Evolutionary conservation across 2,329 filamentous ascomycete species (phyloP), one percentile per base, ranked within the genome.

Genomic region (Pseudopyrenochaeta lycopersici): DNA sequence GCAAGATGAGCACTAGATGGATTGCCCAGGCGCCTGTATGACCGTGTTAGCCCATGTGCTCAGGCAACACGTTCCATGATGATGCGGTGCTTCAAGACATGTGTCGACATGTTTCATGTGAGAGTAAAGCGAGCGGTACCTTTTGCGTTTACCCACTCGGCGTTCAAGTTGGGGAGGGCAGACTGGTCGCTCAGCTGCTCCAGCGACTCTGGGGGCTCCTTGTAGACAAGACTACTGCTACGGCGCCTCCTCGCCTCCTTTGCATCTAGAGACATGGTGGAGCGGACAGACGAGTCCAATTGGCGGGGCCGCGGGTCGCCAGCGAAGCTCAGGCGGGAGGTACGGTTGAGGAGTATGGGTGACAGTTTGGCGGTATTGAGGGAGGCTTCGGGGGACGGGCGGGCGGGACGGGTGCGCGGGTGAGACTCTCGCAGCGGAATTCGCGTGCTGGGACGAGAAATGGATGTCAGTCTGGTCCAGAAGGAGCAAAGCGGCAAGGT

Each of bases 91-190:
- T 4, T 14, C 11, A 9, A 39, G 20, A 15, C n/a, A 27, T n/a
- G 35, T 27, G 23, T 27, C 23, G 4, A 27, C 35, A 20, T 10
- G 5, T 39, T 11, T 23, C 18, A 11, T 18, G 7, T n/a, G 9
- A 18, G 20, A 39, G 5, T 20, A 4, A 12, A 42, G n/a, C 10
- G 35, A 46, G 20, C 43, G 21, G 49, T 54, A 98, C 95, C 95
- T 87, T 99, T 99, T 71, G 93, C 91, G 78, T 98, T 98, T 65
- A 97, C 96, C 95, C 95, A 99, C 80, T 97, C 91, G 66, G 95
- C 92, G 78, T 99, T 99, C 73, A 97, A 81, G 73, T 99, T 99
- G 46, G 95, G 95, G 67, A 97, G 83, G 32, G 91, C 91, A 52
- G 92, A 91, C 83, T 98, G 95, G 78, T 99, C 95, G 74, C 90